Evolutionary conservation across 140 eudicot genomes (phyloP).

Genomic region (Cichorium intybus): DNA sequence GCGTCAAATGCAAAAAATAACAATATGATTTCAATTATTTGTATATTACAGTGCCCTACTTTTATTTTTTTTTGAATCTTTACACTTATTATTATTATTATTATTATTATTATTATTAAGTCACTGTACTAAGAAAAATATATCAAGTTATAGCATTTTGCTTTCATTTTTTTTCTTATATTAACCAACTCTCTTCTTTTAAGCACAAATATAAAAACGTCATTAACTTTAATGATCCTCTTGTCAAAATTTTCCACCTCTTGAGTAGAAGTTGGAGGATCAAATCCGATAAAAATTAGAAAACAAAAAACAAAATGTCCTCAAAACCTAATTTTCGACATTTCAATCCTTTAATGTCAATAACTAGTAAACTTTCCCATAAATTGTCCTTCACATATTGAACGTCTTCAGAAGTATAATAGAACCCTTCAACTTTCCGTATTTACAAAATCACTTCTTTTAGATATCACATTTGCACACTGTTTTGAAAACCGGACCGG

Average conservation of each 20-base stretch:
- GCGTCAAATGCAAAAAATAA: too few relatives aligned
- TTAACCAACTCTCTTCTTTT: background rate
- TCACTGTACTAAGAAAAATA: too few relatives aligned
- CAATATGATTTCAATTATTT: too few relatives aligned
- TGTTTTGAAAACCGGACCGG: too few relatives aligned
- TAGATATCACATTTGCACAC: too few relatives aligned
- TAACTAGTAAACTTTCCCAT: background rate
- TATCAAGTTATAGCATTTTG: too few relatives aligned
- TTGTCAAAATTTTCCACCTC: background rate
- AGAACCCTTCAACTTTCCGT: background rate
- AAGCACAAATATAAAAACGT: background rate
- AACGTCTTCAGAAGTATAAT: constrained; percentile 11
- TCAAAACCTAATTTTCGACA: background rate
- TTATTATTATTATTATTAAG: too few relatives aligned
- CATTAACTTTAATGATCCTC: background rate
- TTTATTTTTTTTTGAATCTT: too few relatives aligned
- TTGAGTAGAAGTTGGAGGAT: background rate
- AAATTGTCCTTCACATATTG: constrained; percentile 1
- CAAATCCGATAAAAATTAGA: background rate
- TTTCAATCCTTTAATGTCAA: background rate
- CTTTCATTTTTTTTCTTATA: background rate
- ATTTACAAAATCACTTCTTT: constrained; percentile 21
- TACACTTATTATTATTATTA: too few relatives aligned
- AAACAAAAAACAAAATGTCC: background rate
- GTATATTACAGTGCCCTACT: background rate